phyloP scores from a whole-genome alignment of 176 grass and related monocot species.

The Aegilops umbellulata region DNA sequence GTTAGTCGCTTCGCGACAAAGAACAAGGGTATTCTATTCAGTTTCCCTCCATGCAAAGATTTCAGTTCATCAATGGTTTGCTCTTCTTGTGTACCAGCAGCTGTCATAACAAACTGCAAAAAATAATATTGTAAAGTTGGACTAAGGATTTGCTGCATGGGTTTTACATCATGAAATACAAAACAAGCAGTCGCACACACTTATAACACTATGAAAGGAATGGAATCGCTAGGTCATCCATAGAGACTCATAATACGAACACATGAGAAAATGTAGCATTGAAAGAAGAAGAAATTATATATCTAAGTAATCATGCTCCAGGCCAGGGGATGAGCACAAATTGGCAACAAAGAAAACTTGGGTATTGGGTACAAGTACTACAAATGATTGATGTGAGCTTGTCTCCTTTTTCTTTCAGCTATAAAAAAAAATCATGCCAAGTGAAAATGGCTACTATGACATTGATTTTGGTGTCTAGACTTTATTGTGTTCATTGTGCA shows the following conservation, averaged over 20 bases:
- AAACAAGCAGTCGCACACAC: not conserved
- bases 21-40: conserved; percentile 80
- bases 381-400: not conserved
- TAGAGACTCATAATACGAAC: not conserved
- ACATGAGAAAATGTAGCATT: not conserved
- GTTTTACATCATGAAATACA: conserved; percentile 1
- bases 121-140: not conserved
- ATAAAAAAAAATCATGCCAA: not conserved
- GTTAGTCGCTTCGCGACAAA: conserved; percentile 67
- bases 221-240: not conserved
- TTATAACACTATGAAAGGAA: not conserved
- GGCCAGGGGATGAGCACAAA: not conserved
- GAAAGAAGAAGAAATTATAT: not conserved
- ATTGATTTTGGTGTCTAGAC: not conserved
- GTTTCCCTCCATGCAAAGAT: conserved; percentile 62
- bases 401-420: not conserved
- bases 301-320: not conserved
- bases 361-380: not conserved
- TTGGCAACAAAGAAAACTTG: not conserved
- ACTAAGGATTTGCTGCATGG: conserved; percentile 1
- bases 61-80: conserved; percentile 53
- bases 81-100: conserved; percentile 73
- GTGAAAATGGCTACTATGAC: not conserved
- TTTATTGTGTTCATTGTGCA: not conserved
- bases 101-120: conserved; percentile 90